Evolutionary conservation across 2,329 filamentous ascomycete species (phyloP).

Genomic region (Gaeumannomyces sp.): DNA sequence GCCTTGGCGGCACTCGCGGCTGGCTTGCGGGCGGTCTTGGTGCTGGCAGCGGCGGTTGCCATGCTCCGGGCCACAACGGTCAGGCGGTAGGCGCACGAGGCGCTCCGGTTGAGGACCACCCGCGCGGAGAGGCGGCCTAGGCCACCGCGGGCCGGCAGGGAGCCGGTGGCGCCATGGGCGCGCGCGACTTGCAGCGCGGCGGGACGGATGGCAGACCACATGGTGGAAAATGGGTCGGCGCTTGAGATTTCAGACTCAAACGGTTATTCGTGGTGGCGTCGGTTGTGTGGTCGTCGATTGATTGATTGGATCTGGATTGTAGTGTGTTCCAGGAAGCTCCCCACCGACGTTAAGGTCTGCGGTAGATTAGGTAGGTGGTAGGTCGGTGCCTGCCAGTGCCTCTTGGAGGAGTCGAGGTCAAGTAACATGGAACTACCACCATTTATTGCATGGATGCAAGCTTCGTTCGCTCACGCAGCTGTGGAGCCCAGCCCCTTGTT

Average conservation of each 20-base stretch:
- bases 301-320: constrained; percentile 1
- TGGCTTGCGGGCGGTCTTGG: constrained; percentile 4
- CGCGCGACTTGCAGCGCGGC: constrained; percentile 6
- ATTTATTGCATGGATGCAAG: not conserved
- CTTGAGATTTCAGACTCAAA: not conserved
- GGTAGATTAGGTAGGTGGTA: not conserved
- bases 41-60: constrained; percentile 7
- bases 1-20: constrained; percentile 20
- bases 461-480: not conserved
- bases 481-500: not conserved
- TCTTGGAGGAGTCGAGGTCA: too few species aligned
- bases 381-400: not conserved
- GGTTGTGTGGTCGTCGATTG: not conserved
- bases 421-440: too few species aligned
- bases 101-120: constrained; percentile 7
- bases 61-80: constrained; percentile 11
- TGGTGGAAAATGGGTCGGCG: constrained; percentile 5
- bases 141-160: constrained; percentile 14
- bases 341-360: not conserved
- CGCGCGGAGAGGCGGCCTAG: constrained; percentile 14
- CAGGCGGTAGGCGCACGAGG: constrained; percentile 11
- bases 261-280: not conserved
- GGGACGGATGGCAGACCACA: constrained; percentile 15
- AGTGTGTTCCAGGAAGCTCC: not conserved
- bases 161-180: constrained; percentile 7